phyloP scores from a whole-genome alignment of 371 early-diverging fungal genomes.

The Rhizomucor miehei region DNA sequence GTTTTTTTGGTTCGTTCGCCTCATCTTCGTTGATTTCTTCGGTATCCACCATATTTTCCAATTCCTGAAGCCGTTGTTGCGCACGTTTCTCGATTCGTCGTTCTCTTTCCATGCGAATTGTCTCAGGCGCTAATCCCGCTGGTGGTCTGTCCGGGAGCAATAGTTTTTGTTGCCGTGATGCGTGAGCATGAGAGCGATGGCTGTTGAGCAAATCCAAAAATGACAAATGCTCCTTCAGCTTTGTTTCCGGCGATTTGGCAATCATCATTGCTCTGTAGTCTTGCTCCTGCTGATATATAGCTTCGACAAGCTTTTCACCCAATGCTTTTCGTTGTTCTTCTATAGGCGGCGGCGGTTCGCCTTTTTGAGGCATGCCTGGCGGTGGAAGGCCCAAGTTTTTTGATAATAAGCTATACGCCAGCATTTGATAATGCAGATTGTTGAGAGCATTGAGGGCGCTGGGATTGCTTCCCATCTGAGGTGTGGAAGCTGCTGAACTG shows the following conservation, averaged over 20 bases:
- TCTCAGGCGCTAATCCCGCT: constrained; percentile 68
- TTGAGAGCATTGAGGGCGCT: constrained; percentile 2
- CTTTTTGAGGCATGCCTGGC: not conserved
- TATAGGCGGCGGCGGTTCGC: constrained; percentile 12
- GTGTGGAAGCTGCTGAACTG: not conserved
- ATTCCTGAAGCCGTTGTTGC: constrained; percentile 63
- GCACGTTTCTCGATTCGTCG: constrained; percentile 52
- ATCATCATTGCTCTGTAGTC: constrained; percentile 22
- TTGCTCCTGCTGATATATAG: constrained; percentile 32
- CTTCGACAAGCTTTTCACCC: constrained; percentile 38
- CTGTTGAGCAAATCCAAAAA: constrained; percentile 25
- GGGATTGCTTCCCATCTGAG: not conserved
- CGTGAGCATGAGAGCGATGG: constrained; percentile 44
- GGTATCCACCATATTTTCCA: constrained; percentile 4
- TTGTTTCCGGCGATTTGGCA: constrained; percentile 11
- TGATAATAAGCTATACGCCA: constrained; percentile 4
- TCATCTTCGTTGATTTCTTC: not conserved
- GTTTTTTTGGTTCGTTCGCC: constrained; percentile 44
- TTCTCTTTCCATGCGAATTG: constrained; percentile 67
- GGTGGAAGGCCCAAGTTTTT: constrained; percentile 8
- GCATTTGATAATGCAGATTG: constrained; percentile 10
- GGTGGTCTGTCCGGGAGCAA: constrained; percentile 72
- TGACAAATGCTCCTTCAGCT: constrained; percentile 15
- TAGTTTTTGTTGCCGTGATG: constrained; percentile 65
- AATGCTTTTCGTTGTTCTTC: constrained; percentile 31